Conservation (phyloP, 1,284 basidiomycete genomes). For the Leccinum cinnamomeum region DNA sequence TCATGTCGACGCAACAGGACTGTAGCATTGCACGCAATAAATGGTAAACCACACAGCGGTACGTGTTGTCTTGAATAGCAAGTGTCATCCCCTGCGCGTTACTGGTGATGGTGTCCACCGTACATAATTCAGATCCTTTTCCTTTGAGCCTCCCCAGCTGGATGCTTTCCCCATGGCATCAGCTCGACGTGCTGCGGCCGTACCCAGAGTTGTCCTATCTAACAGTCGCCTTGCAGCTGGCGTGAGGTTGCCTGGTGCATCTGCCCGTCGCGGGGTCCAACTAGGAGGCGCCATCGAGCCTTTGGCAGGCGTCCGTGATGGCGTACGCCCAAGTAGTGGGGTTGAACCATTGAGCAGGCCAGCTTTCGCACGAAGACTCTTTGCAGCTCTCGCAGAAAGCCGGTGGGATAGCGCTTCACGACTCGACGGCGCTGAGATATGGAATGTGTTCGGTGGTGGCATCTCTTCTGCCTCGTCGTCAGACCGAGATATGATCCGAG, state of each 20-base stretch:
- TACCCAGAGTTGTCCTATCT: conserved; percentile 65
- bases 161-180: conserved; percentile 66
- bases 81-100: conserved; percentile 23
- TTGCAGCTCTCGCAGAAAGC: conserved; percentile 72
- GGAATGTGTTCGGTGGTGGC: conserved; percentile 64
- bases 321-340: conserved; percentile 35
- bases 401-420: conserved; percentile 78
- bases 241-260: conserved; percentile 69
- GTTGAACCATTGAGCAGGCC: conserved; percentile 49
- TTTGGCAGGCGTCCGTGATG: conserved; percentile 36
- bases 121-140: conserved; percentile 61
- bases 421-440: conserved; percentile 63
- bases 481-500: conserved; percentile 72
- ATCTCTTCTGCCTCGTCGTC: conserved; percentile 51
- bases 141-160: conserved; percentile 59
- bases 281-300: conserved; percentile 67
- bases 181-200: conserved; percentile 59
- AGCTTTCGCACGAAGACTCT: conserved; percentile 69
- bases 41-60: conserved; percentile 4
- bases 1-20: conserved; percentile 9
- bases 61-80: not conserved
- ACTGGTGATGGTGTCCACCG: conserved; percentile 81
- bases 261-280: conserved; percentile 64
- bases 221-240: conserved; percentile 78
- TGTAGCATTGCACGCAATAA: conserved; percentile 17